Percentiles rank a stretch among this genome's conserved stretches.
phyloP scores from a whole-genome alignment of 2,329 filamentous ascomycete genomes.

The Scedosporium apiospermum region DNA sequence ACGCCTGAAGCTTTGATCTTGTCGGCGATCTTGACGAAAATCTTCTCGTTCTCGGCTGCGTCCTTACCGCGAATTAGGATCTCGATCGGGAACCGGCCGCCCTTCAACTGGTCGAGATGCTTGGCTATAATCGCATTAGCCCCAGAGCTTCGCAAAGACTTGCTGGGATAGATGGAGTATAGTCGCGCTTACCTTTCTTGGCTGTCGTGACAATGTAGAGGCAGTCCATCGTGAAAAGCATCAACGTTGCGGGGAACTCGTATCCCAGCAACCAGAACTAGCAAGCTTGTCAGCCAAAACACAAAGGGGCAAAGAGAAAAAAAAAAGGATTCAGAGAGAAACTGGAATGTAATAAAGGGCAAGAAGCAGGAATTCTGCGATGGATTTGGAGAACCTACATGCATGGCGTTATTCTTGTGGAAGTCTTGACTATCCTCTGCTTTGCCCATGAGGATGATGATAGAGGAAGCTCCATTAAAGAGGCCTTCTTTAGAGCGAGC shows the following conservation, averaged over 20 bases:
- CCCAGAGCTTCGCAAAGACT: conserved; percentile 8
- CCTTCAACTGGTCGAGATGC: conserved; percentile 84
- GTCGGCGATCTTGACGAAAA: conserved; percentile 75
- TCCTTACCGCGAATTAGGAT: conserved; percentile 89
- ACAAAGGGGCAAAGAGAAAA: neutral
- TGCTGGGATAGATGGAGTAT: neutral
- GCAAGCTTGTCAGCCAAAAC: neutral
- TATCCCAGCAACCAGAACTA: conserved; percentile 98
- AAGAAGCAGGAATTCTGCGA: neutral
- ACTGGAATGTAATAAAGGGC: no score
- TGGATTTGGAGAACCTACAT: conserved; percentile 49
- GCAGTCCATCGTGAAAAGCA: conserved; percentile 81
- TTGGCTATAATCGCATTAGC: conserved; percentile 51
- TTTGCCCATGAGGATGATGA: conserved; percentile 90
- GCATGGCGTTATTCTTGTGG: conserved; percentile 92
- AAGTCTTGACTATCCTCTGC: conserved; percentile 80
- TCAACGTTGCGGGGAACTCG: conserved; percentile 92
- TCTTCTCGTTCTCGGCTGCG: conserved; percentile 80
- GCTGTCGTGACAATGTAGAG: conserved; percentile 91
- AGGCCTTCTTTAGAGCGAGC: conserved; percentile 77
- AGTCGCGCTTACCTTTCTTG: conserved; percentile 70
- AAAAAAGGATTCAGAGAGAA: neutral
- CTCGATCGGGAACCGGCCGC: conserved; percentile 85
- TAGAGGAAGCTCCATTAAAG: conserved; percentile 79
- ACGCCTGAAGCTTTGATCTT: conserved; percentile 82